Evolutionary conservation across 345 rosid species (phyloP), one percentile per base, ranked within the genome.

Genomic region (Abelmoschus esculentus): DNA sequence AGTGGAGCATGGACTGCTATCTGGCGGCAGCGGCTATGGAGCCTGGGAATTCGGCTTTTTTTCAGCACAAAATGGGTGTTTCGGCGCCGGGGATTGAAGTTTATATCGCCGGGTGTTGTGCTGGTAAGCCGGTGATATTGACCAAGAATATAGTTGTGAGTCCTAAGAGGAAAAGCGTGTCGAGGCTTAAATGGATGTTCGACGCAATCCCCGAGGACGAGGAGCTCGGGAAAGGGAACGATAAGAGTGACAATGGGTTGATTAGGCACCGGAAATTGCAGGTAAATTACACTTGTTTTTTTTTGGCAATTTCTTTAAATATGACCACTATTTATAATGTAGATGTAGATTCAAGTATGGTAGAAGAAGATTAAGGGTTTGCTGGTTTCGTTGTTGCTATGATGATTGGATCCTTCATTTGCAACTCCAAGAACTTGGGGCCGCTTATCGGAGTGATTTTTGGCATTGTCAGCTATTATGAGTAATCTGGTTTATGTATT

Each of bases 121-220:
- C 95, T 0, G 95, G 91, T 31, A 86, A 80, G 61, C 98, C 98
- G 18, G 91, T 93, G 32, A 91, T 91, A 14, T 76, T 93, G 86
- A 89, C 97, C 2, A 93, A 87, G 86, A 89, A 88, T 7, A 81
- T 89, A 61, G 79, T 68, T 80, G 87, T 81, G 49, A 86, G 88
- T 63, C 92, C 96, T 0, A 83, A 85, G 76, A 86, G 80, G 85
- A 93, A 86, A 66, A 80, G 69, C 54, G 81, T 70, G 6, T 78
- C 80, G 17, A 83, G 89, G 70, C 86, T 80, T 58, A 78, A 74
- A 52, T 77, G 66, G 50, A 73, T 76, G 18, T 85, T 91, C 60
- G 95, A 88, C 67, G 86, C 96, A 6, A 93, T 93, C 40, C 97
- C 97, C 0, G 98, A 91, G 84, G 95, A 88, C 28, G 97, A 88